Conservation (phyloP, 1,284 basidiomycete genomes). For the Cryptococcus amylolentus region DNA sequence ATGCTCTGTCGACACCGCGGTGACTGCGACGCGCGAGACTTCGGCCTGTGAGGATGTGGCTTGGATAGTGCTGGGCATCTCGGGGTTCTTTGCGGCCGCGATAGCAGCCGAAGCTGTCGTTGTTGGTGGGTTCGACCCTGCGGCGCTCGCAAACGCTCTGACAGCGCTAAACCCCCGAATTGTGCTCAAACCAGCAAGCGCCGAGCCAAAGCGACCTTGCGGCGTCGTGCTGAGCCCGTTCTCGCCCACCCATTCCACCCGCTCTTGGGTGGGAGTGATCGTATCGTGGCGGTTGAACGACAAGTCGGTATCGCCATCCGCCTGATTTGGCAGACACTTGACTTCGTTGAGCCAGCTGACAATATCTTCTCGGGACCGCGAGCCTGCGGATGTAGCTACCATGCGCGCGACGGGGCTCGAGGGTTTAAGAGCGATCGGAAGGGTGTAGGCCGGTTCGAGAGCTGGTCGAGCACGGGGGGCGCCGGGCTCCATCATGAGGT, state of each 20-base stretch:
- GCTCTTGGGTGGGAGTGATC: conserved; percentile 7
- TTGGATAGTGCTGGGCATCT: conserved; percentile 10
- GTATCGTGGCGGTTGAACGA: conserved; percentile 6
- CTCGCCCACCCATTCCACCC: conserved; percentile 12
- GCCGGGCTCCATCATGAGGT: conserved; percentile 4
- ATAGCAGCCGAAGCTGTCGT: conserved; percentile 4
- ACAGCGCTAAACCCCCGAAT: conserved; percentile 28
- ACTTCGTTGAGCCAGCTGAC: conserved; percentile 44
- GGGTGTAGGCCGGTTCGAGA: background rate
- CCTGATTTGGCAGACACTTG: conserved; percentile 16
- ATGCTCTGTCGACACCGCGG: conserved; percentile 21
- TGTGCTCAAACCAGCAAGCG: conserved; percentile 22
- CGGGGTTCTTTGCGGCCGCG: background rate
- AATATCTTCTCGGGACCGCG: conserved; percentile 45
- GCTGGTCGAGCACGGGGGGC: background rate
- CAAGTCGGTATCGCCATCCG: conserved; percentile 5
- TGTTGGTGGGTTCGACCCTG: background rate
- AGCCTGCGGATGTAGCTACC: conserved; percentile 39
- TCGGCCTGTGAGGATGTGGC: conserved; percentile 28
- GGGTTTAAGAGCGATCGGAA: conserved; percentile 7
- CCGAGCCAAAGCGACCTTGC: conserved; percentile 29
- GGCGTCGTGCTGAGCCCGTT: conserved; percentile 30
- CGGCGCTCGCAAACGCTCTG: conserved; percentile 32
- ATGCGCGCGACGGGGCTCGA: conserved; percentile 29
- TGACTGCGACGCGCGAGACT: conserved; percentile 33